A percentile compares a stretch with the other conserved stretches of the same genome.
Evolutionary conservation across 139 green algal genomes (phyloP).

Genomic region (Chlorella vulgaris): DNA sequence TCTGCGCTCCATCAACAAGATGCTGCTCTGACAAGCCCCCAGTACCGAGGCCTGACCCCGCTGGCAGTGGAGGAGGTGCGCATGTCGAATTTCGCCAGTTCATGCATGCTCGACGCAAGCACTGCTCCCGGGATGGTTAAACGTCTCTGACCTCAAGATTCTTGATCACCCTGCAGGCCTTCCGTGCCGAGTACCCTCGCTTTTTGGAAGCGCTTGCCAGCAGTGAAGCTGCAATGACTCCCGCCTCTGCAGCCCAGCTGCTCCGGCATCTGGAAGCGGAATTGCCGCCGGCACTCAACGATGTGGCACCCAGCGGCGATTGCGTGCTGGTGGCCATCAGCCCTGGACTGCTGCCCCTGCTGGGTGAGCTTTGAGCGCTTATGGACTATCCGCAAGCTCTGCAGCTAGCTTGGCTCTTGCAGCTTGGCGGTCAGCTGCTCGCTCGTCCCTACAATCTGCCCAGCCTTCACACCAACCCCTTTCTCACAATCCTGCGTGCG

Average conservation of each 20-base stretch:
- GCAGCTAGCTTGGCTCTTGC: too few relatives aligned
- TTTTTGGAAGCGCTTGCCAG: not conserved
- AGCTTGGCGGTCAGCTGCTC: too few relatives aligned
- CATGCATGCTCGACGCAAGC: too few relatives aligned
- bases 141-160: not conserved
- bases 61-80: not conserved
- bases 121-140: too few relatives aligned
- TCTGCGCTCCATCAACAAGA: too few relatives aligned
- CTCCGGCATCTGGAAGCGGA: not conserved
- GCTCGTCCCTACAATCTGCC: too few relatives aligned
- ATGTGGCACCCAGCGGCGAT: not conserved
- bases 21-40: not conserved
- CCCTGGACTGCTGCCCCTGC: slow-evolving; percentile 19
- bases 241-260: not conserved
- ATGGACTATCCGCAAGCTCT: too few relatives aligned
- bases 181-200: not conserved
- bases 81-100: too few relatives aligned
- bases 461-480: too few relatives aligned
- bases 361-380: slow-evolving; percentile 12
- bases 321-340: slow-evolving; percentile 1
- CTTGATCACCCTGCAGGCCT: not conserved
- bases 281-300: not conserved
- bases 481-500: not conserved
- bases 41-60: not conserved
- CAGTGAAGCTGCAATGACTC: not conserved